Conservation (phyloP, 768 basidiomycete species). For the Strobilomyces confusus region DNA sequence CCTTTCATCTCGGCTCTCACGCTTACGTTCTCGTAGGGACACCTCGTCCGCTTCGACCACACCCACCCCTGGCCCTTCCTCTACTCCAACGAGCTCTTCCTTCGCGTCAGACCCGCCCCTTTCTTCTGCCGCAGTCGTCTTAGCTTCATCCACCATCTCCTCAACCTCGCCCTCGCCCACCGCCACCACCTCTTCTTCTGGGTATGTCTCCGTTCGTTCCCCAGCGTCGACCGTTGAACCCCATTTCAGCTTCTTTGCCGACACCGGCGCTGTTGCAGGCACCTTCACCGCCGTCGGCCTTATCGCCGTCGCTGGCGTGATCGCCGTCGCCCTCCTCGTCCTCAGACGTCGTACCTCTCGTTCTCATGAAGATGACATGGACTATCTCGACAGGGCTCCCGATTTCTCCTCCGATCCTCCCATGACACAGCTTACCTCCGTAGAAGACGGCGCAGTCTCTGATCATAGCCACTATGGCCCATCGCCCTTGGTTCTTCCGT, state of each 20-base stretch:
- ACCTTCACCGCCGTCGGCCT: slow-evolving; percentile 42
- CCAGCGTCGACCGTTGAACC: not conserved
- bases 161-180: slow-evolving; percentile 13
- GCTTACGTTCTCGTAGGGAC: slow-evolving; percentile 1
- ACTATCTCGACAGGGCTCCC: slow-evolving; percentile 25
- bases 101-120: not conserved
- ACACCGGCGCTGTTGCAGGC: slow-evolving; percentile 44
- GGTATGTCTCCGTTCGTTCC: slow-evolving; percentile 11
- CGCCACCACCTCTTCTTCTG: slow-evolving; percentile 16
- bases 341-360: slow-evolving; percentile 28
- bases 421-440: slow-evolving; percentile 3
- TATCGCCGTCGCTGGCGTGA: slow-evolving; percentile 30
- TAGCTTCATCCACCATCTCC: not conserved
- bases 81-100: not conserved
- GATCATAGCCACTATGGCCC: slow-evolving; percentile 23
- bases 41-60: not conserved
- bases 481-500: slow-evolving; percentile 14
- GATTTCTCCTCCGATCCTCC: slow-evolving; percentile 10
- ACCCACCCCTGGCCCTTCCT: slow-evolving; percentile 3
- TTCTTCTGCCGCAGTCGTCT: not conserved
- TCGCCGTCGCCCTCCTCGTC: slow-evolving; percentile 27
- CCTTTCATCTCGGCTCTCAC: not conserved
- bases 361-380: slow-evolving; percentile 26
- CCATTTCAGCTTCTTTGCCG: slow-evolving; percentile 40
- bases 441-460: slow-evolving; percentile 15